Evolutionary conservation across 2,329 filamentous ascomycete genomes (phyloP).

Genomic region (Colletotrichum sp.): DNA sequence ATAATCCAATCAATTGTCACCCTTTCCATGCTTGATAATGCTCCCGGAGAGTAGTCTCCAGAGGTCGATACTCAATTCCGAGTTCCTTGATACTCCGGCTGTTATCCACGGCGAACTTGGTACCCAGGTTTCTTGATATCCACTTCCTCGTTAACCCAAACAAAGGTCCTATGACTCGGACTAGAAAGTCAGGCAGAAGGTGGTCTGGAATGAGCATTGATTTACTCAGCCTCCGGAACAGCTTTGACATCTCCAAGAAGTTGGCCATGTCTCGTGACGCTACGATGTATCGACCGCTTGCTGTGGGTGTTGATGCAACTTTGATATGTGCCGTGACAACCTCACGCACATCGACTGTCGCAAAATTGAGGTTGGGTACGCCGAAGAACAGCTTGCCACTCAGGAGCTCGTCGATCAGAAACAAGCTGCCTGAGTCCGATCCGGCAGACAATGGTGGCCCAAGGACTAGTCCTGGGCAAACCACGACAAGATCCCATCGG

Average conservation of each 20-base stretch:
- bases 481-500: not conserved
- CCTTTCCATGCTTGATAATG: not conserved
- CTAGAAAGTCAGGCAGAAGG: not conserved
- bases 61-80: not conserved
- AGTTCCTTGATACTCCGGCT: not conserved
- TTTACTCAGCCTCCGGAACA: not conserved
- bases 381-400: not conserved
- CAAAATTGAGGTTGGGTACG: not conserved
- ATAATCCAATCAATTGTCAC: rapidly evolving
- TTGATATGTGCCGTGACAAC: not conserved
- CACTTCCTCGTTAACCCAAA: not conserved
- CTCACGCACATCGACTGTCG: not conserved
- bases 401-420: not conserved
- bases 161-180: not conserved
- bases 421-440: not conserved
- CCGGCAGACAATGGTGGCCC: not conserved
- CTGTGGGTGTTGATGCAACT: not conserved
- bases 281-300: not conserved
- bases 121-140: not conserved
- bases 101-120: not conserved
- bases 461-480: not conserved
- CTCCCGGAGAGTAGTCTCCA: not conserved
- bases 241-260: not conserved
- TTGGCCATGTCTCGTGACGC: not conserved
- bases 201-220: not conserved